Evolutionary conservation across 1,284 basidiomycete species (phyloP), one percentile per base, ranked within the genome.

Genomic region (Pyrrhoderma noxium): DNA sequence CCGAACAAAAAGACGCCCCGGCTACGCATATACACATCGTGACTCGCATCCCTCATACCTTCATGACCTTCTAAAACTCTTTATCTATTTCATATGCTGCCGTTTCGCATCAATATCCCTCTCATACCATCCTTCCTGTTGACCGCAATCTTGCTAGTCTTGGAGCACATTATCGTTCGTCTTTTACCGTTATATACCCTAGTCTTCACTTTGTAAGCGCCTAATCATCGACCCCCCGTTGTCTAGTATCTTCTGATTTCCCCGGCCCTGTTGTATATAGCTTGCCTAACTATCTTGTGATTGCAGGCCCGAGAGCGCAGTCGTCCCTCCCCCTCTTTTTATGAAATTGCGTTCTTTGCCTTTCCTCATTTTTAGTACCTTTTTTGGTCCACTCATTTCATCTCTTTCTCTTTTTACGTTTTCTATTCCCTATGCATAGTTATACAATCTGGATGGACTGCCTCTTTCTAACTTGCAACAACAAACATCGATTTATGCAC

Each of bases 321-420:
- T n/a, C n/a, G n/a, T n/a, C n/a, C n/a, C n/a, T n/a, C n/a, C n/a
- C n/a, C 34, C 23, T 35, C 23, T 38, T 36, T 37, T 37, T 47
- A 38, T 36, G 46, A 46, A 21, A 34, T 46, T 39, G 34, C 34
- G 37, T 22, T 18, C 38, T 40, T 22, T 22, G 38, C 38, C 5
- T 7, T 5, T 5, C 14, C 14, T 16, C 8, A 16, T 14, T 7
- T 5, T 14, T 18, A 4, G 5, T 22, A 5, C 21, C 8, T 51
- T 45, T 18, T 45, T 19, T 51, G 34, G 13, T 45, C 31, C 27
- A 43, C 34, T 40, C 47, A 39, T 40, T 40, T 40, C 14, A 5
- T 40, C n/a, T 22, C 38, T 40, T 40, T 40, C 38, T 47, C 35
- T 36, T 36, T 39, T 34, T 47, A n/a, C n/a, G n/a, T n/a, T n/a